A percentile compares a stretch with the other conserved stretches of the same genome.
phyloP scores from a whole-genome alignment of 108 stramenopile genomes.

The Nitzschia putrida region DNA sequence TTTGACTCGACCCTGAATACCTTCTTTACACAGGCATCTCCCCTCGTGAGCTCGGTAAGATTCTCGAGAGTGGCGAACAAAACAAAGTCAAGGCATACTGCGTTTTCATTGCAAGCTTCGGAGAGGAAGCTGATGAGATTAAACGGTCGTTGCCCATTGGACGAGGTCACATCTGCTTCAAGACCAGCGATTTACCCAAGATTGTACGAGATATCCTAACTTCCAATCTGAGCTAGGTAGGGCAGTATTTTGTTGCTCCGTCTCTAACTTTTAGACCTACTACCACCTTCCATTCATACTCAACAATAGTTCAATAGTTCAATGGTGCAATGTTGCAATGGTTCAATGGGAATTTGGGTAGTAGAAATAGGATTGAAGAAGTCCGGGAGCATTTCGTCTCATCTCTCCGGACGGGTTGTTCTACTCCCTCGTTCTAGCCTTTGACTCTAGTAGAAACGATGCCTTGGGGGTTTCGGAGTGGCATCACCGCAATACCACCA shows the following conservation, averaged over 20 bases:
- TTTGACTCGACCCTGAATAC: not conserved
- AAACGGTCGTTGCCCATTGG: slow-evolving; percentile 52
- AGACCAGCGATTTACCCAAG: slow-evolving; percentile 62
- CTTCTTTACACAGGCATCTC: slow-evolving; percentile 34
- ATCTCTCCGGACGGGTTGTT: too few relatives aligned
- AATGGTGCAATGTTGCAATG: too few relatives aligned
- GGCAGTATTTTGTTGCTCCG: not conserved
- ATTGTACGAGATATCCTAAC: slow-evolving; percentile 62
- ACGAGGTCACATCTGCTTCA: slow-evolving; percentile 59
- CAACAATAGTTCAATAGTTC: too few relatives aligned
- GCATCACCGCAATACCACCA: too few relatives aligned
- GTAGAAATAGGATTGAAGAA: too few relatives aligned
- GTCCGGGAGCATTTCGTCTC: too few relatives aligned
- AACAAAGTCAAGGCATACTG: slow-evolving; percentile 57
- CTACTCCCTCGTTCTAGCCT: too few relatives aligned
- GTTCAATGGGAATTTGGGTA: too few relatives aligned
- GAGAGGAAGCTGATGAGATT: slow-evolving; percentile 59
- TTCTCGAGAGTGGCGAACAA: slow-evolving; percentile 36
- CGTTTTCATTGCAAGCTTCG: slow-evolving; percentile 74
- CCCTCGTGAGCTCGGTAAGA: slow-evolving; percentile 46
- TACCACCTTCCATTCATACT: too few relatives aligned
- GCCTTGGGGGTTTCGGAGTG: too few relatives aligned
- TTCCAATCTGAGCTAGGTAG: slow-evolving; percentile 4
- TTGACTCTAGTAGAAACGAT: too few relatives aligned
- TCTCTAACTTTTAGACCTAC: too few relatives aligned